Evolutionary conservation across 2,329 filamentous ascomycete genomes (phyloP).

Genomic region (Trichothecium sympodiale): DNA sequence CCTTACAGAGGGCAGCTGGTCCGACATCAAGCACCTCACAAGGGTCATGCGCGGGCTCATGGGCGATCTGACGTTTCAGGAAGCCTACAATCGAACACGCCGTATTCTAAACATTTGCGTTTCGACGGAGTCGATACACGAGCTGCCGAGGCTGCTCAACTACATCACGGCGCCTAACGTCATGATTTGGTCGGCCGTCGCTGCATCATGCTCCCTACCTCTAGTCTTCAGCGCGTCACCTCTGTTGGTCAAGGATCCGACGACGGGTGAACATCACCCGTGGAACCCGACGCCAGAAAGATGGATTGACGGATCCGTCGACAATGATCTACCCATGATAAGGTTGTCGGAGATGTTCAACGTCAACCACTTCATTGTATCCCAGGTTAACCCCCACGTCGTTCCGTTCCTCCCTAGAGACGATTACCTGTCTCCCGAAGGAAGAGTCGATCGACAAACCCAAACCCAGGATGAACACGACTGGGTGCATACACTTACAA

Average conservation of each 20-base stretch:
- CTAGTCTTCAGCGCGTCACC: slow-evolving; percentile 71
- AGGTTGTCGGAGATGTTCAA: slow-evolving; percentile 92
- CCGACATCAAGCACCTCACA: slow-evolving; percentile 72
- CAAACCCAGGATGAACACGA: slow-evolving; percentile 27
- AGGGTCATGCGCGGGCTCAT: slow-evolving; percentile 72
- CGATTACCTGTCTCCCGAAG: slow-evolving; percentile 39
- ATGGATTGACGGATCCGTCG: slow-evolving; percentile 92
- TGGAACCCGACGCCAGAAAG: slow-evolving; percentile 81
- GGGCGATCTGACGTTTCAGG: slow-evolving; percentile 87
- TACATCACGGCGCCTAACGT: slow-evolving; percentile 92
- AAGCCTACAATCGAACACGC: slow-evolving; percentile 89
- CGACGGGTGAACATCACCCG: slow-evolving; percentile 63
- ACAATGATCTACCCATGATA: slow-evolving; percentile 88
- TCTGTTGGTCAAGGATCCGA: slow-evolving; percentile 73
- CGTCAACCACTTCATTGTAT: slow-evolving; percentile 96
- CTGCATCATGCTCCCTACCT: slow-evolving; percentile 90
- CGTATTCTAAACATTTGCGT: slow-evolving; percentile 91
- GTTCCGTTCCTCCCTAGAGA: slow-evolving; percentile 75
- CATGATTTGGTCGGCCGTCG: slow-evolving; percentile 91
- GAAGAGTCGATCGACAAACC: slow-evolving; percentile 15
- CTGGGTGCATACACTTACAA: slow-evolving; percentile 58
- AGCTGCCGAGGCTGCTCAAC: slow-evolving; percentile 77
- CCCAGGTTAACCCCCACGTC: slow-evolving; percentile 91
- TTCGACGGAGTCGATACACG: slow-evolving; percentile 76
- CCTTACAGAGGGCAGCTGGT: slow-evolving; percentile 72